phyloP scores from a whole-genome alignment of 1,139 yeast genomes.

The Kazachstania sp. region DNA sequence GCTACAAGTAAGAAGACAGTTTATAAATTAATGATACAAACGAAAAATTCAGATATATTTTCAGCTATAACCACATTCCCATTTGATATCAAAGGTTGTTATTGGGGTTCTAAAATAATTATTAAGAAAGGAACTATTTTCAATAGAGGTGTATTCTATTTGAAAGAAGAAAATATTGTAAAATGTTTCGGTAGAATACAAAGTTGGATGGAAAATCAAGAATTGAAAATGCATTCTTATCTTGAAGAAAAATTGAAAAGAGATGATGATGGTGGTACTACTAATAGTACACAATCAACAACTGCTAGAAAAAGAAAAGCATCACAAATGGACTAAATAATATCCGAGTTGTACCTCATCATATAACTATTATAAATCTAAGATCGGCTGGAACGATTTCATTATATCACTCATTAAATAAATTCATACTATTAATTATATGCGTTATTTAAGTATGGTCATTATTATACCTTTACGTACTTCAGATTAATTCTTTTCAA shows the following conservation, averaged over 20 bases:
- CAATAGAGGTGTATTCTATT: slow-evolving; percentile 25
- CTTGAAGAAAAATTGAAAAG: slow-evolving; percentile 22
- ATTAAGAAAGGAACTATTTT: slow-evolving; percentile 21
- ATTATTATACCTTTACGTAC: too few relatives aligned
- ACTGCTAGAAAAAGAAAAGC: slow-evolving; percentile 14
- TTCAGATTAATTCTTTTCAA: too few relatives aligned
- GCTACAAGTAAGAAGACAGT: slow-evolving; percentile 12
- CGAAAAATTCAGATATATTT: slow-evolving; percentile 31
- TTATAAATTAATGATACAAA: slow-evolving; percentile 35
- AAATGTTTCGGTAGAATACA: slow-evolving; percentile 27
- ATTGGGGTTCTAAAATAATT: slow-evolving; percentile 28
- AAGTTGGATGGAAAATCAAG: slow-evolving; percentile 28
- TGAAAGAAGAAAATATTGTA: slow-evolving; percentile 15
- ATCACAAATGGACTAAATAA: neutral
- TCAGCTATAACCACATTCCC: slow-evolving; percentile 32
- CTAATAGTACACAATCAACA: neutral
- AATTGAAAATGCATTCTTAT: slow-evolving; percentile 23
- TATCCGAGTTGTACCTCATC: too few relatives aligned
- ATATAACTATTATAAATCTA: too few relatives aligned
- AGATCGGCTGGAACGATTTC: too few relatives aligned
- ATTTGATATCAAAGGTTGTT: slow-evolving; percentile 21
- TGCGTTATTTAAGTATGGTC: too few relatives aligned
- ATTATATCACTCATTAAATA: too few relatives aligned
- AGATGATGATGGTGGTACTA: slow-evolving; percentile 5
- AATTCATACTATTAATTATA: neutral